These are phyloP conservation scores for Spironucleus salmonicida DNA, from an alignment of 208 protist genomes.

Conservation along the genomic window DNA sequence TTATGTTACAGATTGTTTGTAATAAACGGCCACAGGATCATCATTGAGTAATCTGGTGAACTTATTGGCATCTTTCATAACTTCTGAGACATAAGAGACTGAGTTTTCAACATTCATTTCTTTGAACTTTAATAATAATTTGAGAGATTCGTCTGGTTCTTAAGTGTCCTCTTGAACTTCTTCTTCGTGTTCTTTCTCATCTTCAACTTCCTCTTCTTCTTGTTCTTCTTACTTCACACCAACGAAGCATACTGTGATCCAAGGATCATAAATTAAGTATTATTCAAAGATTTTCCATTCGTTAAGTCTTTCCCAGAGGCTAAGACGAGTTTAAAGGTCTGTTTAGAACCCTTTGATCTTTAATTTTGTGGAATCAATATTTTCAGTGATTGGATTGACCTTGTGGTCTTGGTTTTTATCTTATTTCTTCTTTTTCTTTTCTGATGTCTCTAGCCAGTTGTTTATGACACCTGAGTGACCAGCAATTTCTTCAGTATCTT, in stretches of 20 bases:
- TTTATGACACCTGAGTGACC: neutral
- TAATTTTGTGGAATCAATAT: neutral
- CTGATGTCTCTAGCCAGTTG: neutral
- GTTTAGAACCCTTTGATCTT: neutral
- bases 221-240: neutral
- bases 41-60: neutral
- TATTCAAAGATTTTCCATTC: conserved; percentile 6
- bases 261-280: neutral
- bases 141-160: too few relatives aligned
- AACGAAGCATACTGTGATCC: neutral
- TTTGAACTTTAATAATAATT: neutral
- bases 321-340: neutral
- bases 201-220: conserved; percentile 6
- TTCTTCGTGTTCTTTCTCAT: neutral
- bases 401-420: neutral
- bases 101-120: conserved; percentile 11
- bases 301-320: neutral
- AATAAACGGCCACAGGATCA: neutral
- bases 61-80: conserved; percentile 8
- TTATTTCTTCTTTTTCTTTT: neutral
- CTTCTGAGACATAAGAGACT: neutral
- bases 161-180: neutral
- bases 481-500: too few relatives aligned
- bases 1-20: neutral
- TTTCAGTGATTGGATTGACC: neutral